Percentiles rank a stretch among this genome's conserved stretches.
These are phyloP conservation scores for Thielaviopsis populi DNA, from an alignment of 2,329 filamentous ascomycete genomes.

Conservation along the genomic window DNA sequence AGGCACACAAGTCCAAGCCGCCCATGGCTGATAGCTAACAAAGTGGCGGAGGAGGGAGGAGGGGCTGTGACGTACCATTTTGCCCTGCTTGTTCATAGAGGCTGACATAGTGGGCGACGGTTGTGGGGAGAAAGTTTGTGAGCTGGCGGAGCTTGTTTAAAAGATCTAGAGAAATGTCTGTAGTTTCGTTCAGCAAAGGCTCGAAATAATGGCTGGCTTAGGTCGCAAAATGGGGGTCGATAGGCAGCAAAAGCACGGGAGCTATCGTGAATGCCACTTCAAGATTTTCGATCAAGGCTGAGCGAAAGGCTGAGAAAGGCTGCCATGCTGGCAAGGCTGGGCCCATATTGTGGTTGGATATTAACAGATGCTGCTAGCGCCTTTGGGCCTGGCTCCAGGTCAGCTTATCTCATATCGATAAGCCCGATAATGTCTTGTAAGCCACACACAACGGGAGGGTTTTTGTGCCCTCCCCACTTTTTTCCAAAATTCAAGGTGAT, in stretches of 20 bases:
- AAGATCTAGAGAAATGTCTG: not conserved
- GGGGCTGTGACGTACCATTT: slow-evolving; percentile 66
- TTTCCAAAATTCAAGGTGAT: slow-evolving; percentile 2
- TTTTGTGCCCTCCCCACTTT: slow-evolving; percentile 17
- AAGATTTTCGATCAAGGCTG: slow-evolving; percentile 17
- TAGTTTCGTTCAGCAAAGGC: not conserved
- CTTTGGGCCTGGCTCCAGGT: not conserved
- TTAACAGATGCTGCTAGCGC: not conserved
- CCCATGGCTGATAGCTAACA: not conserved
- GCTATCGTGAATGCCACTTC: slow-evolving; percentile 13
- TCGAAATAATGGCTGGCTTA: not conserved
- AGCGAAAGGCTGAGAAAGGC: slow-evolving; percentile 16
- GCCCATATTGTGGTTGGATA: not conserved
- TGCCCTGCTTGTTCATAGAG: slow-evolving; percentile 73
- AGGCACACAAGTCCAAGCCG: not conserved
- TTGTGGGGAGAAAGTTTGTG: not conserved
- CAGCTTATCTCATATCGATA: slow-evolving; percentile 9
- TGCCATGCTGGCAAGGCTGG: slow-evolving; percentile 12
- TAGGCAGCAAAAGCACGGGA: slow-evolving; percentile 5
- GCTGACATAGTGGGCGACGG: slow-evolving; percentile 34
- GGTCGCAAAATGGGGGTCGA: slow-evolving; percentile 2
- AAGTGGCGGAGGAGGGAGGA: slow-evolving; percentile 20
- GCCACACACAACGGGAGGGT: slow-evolving; percentile 13
- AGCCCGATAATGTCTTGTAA: not conserved
- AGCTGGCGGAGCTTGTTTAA: not conserved